These are phyloP conservation scores for Rhodamnia argentea DNA, from an alignment of 345 rosid genomes.

Conservation along the genomic window DNA sequence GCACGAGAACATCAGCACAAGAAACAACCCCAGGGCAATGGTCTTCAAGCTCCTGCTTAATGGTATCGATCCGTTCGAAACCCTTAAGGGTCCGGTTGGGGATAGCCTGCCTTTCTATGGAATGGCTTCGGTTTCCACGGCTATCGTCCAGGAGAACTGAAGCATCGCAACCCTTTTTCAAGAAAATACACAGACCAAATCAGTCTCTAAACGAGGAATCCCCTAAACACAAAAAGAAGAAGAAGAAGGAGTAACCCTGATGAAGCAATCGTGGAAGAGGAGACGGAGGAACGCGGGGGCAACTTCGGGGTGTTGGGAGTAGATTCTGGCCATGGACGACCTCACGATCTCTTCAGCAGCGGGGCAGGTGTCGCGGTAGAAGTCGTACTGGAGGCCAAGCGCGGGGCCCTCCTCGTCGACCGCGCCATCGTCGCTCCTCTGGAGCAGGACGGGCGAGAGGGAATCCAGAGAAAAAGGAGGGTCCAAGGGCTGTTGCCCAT, in stretches of 20 bases:
- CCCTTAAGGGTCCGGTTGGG: constrained; percentile 19
- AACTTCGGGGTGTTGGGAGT: constrained; percentile 7
- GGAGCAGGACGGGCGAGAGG: not conserved
- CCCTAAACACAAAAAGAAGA: not conserved
- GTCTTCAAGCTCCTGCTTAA: constrained; percentile 19
- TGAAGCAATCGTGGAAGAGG: constrained; percentile 40
- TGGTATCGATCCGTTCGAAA: constrained; percentile 10
- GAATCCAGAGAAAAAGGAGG: not conserved
- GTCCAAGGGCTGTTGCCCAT: not conserved
- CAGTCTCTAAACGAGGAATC: not conserved
- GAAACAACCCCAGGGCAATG: constrained; percentile 28
- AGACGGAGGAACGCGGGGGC: constrained; percentile 23
- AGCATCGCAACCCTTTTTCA: constrained; percentile 38
- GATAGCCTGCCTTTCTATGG: constrained; percentile 15
- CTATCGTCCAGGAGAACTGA: constrained; percentile 26
- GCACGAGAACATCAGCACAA: constrained; percentile 23
- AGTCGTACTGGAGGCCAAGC: constrained; percentile 16
- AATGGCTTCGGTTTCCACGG: constrained; percentile 16
- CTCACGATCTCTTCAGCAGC: constrained; percentile 25
- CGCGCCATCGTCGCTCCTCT: not conserved
- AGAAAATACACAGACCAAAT: not conserved
- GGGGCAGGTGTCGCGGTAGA: constrained; percentile 25
- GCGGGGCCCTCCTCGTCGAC: not conserved
- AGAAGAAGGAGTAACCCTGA: constrained; percentile 3
- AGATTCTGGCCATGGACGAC: constrained; percentile 8